Conservation (phyloP, 2,329 filamentous ascomycete genomes). For the Fusarium siculi region DNA sequence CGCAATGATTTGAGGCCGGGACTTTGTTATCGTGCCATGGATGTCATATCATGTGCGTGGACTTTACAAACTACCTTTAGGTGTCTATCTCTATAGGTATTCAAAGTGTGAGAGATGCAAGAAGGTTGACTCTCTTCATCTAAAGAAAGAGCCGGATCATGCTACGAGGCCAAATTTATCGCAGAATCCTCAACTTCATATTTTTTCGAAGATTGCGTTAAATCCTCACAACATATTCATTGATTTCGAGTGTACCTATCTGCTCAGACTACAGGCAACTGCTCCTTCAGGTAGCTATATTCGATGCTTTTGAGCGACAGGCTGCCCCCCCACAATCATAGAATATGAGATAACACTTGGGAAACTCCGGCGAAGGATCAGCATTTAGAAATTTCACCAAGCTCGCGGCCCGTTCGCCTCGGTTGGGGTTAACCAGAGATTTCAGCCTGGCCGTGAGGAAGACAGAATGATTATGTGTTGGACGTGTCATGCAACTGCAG, state of each 20-base stretch:
- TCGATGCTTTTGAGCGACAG: not conserved
- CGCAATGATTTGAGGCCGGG: not conserved
- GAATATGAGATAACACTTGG: not conserved
- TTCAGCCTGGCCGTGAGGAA: not conserved
- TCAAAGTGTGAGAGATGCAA: not conserved
- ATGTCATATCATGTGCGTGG: not conserved
- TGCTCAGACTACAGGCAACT: not conserved
- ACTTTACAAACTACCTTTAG: not conserved
- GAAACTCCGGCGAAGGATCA: not conserved
- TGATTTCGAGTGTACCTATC: not conserved
- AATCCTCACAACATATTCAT: not conserved
- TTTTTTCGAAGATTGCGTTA: not conserved
- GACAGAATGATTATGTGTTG: not conserved
- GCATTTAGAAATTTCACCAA: not conserved
- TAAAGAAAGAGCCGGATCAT: not conserved
- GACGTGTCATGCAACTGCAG: not conserved
- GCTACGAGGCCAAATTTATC: not conserved
- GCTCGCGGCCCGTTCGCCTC: not conserved
- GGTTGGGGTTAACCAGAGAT: not conserved
- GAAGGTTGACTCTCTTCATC: not conserved
- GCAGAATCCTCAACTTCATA: not conserved
- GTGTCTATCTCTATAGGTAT: not conserved
- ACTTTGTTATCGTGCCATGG: conserved; percentile 2
- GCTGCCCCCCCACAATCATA: not conserved
- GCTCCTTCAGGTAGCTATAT: not conserved